Conservation (phyloP, 805 yeast genomes). For the Yamadazyma nakazawae region DNA sequence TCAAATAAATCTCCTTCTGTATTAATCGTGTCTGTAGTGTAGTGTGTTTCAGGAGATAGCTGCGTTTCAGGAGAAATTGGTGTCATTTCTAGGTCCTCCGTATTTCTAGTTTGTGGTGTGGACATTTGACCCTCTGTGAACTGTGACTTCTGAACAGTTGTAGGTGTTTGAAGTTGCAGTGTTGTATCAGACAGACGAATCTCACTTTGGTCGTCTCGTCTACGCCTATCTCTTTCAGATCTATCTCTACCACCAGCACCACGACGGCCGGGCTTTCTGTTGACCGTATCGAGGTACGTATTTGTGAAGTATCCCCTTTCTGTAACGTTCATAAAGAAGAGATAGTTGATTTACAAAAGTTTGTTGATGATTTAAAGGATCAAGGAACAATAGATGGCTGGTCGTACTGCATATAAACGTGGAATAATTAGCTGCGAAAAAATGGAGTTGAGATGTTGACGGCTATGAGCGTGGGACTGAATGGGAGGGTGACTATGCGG, state of each 20-base stretch:
- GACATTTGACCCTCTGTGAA: neutral
- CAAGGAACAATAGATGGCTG: constrained; percentile 6
- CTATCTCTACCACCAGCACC: neutral
- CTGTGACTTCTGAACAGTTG: neutral
- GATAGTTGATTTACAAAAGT: neutral
- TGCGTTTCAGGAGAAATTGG: constrained; percentile 4
- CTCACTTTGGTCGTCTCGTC: neutral
- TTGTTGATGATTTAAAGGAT: neutral
- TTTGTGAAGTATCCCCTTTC: constrained; percentile 40
- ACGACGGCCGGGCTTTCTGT: constrained; percentile 6
- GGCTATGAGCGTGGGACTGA: no score
- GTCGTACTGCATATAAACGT: constrained; percentile 2
- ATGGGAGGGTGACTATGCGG: no score
- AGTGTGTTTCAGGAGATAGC: constrained; percentile 9
- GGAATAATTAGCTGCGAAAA: constrained; percentile 1
- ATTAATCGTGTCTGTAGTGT: constrained; percentile 9
- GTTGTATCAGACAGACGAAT: neutral
- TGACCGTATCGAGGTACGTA: constrained; percentile 28
- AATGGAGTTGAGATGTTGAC: neutral
- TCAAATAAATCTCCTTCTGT: constrained; percentile 12
- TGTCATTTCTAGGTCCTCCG: neutral
- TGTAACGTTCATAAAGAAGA: constrained; percentile 34
- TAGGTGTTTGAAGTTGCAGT: neutral
- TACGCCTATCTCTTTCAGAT: neutral
- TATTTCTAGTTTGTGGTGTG: neutral